Percentiles rank a stretch among this genome's conserved stretches.
Conservation (phyloP, 2,329 filamentous ascomycete genomes). For the Fusarium chaquense region DNA sequence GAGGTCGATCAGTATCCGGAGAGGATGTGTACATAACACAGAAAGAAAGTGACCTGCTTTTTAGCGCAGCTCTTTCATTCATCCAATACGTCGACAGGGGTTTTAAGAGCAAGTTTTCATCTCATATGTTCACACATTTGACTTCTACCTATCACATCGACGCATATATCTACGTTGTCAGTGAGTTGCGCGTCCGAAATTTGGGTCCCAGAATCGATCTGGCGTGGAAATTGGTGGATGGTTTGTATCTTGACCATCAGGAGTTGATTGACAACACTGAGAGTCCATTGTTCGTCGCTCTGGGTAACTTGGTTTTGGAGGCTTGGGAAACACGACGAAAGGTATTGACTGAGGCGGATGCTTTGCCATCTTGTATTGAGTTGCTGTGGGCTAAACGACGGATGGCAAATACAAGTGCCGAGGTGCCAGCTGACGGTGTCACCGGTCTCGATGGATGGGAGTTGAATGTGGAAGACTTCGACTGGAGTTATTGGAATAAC, state of each 20-base stretch:
- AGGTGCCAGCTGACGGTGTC: rapidly evolving
- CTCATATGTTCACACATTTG: slow-evolving; percentile 48
- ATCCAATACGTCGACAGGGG: slow-evolving; percentile 43
- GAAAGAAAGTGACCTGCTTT: slow-evolving; percentile 44
- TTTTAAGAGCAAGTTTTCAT: slow-evolving; percentile 46
- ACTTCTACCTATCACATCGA: slow-evolving; percentile 48
- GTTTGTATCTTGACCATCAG: slow-evolving; percentile 43
- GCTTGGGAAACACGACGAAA: slow-evolving; percentile 41
- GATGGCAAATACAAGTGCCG: not conserved
- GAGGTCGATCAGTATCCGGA: slow-evolving; percentile 9
- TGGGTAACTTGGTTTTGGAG: slow-evolving; percentile 36
- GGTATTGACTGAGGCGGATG: not conserved
- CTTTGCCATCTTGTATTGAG: slow-evolving; percentile 24
- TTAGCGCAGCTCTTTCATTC: slow-evolving; percentile 40
- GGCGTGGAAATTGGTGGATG: slow-evolving; percentile 48
- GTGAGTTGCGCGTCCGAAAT: slow-evolving; percentile 46
- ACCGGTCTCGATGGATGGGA: slow-evolving; percentile 11
- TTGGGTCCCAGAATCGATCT: slow-evolving; percentile 29
- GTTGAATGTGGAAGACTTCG: slow-evolving; percentile 11
- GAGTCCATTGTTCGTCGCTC: slow-evolving; percentile 10
- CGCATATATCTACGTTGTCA: slow-evolving; percentile 50
- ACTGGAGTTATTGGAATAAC: slow-evolving; percentile 43
- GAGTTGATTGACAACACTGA: slow-evolving; percentile 24
- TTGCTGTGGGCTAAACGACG: slow-evolving; percentile 13
- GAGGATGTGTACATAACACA: slow-evolving; percentile 28